Evolutionary conservation across 2,329 filamentous ascomycete species (phyloP).

Genomic region (Fonsecaea pedrosoi): DNA sequence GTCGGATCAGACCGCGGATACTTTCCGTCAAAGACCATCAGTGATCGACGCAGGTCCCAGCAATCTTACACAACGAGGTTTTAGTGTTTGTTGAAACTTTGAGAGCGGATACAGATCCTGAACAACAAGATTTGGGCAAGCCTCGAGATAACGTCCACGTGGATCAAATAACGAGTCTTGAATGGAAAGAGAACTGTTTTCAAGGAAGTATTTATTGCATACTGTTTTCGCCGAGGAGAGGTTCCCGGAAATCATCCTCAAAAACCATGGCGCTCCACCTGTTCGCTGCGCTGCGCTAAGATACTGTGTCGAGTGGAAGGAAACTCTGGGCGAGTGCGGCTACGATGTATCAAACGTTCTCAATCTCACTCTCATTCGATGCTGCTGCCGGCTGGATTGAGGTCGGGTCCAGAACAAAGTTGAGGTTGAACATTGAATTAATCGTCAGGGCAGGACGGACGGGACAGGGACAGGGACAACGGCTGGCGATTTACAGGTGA

Average conservation of each 20-base stretch:
- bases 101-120: background rate
- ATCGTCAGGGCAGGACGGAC: too few relatives aligned
- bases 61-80: background rate
- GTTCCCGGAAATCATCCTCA: too few relatives aligned
- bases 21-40: conserved; percentile 4
- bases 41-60: conserved; percentile 3
- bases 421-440: too few relatives aligned
- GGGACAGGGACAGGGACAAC: too few relatives aligned
- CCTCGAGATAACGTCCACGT: background rate
- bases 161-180: background rate
- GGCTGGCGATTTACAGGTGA: too few relatives aligned
- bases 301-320: background rate
- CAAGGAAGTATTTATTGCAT: too few relatives aligned
- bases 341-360: background rate
- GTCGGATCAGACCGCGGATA: background rate
- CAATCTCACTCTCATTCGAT: background rate
- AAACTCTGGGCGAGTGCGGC: background rate
- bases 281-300: background rate
- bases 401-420: too few relatives aligned
- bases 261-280: too few relatives aligned
- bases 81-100: background rate
- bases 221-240: too few relatives aligned
- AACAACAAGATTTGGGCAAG: background rate
- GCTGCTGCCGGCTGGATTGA: too few relatives aligned
- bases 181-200: background rate